Conservation (phyloP, 139 green algal genomes). For the Eudorina sp. region DNA sequence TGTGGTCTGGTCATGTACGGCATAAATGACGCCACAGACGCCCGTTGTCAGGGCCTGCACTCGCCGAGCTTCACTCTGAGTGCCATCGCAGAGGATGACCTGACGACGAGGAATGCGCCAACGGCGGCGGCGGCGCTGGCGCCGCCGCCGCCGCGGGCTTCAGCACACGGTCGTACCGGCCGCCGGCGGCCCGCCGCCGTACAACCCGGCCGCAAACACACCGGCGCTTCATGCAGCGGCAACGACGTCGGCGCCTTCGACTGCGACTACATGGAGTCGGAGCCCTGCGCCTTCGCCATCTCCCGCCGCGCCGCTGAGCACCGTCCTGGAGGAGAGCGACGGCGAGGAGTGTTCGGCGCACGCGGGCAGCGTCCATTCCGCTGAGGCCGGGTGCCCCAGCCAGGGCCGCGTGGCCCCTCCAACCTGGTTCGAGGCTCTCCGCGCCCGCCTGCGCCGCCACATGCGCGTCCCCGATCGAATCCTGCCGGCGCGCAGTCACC, state of each 20-base stretch:
- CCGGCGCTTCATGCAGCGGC: too few species aligned
- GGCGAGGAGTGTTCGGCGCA: background rate
- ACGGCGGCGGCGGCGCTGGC: background rate
- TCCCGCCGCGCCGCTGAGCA: background rate
- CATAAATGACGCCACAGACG: background rate
- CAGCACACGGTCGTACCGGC: too few species aligned
- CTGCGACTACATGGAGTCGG: background rate
- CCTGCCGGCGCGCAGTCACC: too few species aligned
- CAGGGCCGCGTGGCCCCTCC: background rate
- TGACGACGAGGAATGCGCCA: background rate
- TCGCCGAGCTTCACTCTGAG: background rate
- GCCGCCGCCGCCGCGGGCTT: background rate
- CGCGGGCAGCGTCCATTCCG: background rate
- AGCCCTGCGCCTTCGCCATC: slow-evolving; percentile 1
- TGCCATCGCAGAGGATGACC: background rate
- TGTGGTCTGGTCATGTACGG: too few species aligned
- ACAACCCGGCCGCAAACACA: too few species aligned
- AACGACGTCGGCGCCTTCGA: background rate
- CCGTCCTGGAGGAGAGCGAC: background rate
- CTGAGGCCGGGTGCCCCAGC: background rate
- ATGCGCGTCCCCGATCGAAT: background rate
- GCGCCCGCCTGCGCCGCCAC: background rate
- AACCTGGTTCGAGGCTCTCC: background rate
- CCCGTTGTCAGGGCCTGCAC: background rate
- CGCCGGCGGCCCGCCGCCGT: too few species aligned